Base-by-base conservation (phyloP, 192 early-diverging fungal genomes). In the Coemansia sp. region DNA sequence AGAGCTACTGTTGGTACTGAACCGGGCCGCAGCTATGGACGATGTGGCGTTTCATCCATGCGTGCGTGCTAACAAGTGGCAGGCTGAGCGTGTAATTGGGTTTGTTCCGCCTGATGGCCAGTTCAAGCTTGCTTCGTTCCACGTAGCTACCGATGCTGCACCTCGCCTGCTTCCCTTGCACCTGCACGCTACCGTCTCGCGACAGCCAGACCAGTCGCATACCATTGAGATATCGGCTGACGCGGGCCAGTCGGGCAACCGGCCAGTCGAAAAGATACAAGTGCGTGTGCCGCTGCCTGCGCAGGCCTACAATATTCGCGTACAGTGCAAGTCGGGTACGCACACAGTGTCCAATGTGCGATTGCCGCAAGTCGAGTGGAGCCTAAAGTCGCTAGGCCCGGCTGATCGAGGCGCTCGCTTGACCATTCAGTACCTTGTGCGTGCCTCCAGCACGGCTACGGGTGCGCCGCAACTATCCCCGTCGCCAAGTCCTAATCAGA, bases 71-170 rank as follows among this genome's bases (percentile, higher is more conserved):
- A 82, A 84, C 42, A 91, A 91, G 60, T 98, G 90, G 86, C 91
- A 94, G 47, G 79, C 81, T 31, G 93, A 96, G 45, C 84, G 89
- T 22, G 70, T 88, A 3, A 73, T 98, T 12, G 94, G 90, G 4
- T 98, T 97, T 87, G 86, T 98, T 7, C 96, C 96, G 9, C 96
- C 96, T 8, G 95, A 98, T 75, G 95, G 95, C 6, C 86, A 87
- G 53, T 97, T 97, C 74, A 92, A 89, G 65, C 84, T 98, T 49
- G 76, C 70, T 7, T 72, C 76, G 22, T 78, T 64, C 57, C 76
- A 78, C 32, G 66, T 68, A 6, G 62, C 68, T 4, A 45, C 59
- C 22, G 68, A 65, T 3, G 14, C 22, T 40, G 10, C 29, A 58
- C 39, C 32, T 2, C 35, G 58, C 7, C 42, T 17, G n/a, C 68